A percentile compares a stretch with the other conserved stretches of the same genome.
Evolutionary conservation across 202 grass and related monocot genomes (phyloP).

Genomic region (Zoysia matrella): DNA sequence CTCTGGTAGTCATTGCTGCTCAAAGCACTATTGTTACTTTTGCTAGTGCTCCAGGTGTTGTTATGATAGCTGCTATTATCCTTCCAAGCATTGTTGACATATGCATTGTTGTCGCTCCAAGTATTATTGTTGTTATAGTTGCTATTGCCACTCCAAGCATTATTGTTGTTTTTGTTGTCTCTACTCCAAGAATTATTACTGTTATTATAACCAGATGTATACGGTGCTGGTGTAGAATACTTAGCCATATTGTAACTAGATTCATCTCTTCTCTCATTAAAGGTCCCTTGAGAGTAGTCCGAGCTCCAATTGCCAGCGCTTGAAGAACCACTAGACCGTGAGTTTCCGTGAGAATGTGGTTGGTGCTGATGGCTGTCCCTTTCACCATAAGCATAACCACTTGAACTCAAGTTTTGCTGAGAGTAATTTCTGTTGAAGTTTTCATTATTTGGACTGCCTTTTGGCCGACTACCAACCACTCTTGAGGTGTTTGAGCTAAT

Average conservation of each 20-base stretch:
- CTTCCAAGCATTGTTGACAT: background rate
- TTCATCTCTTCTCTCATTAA: constrained; percentile 32
- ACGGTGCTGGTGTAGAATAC: constrained; percentile 48
- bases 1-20: constrained; percentile 40
- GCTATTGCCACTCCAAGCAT: background rate
- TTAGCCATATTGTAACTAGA: constrained; percentile 34
- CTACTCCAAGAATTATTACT: constrained; percentile 38
- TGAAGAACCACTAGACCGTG: constrained; percentile 4
- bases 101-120: constrained; percentile 11
- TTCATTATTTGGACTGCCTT: constrained; percentile 37
- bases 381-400: constrained; percentile 18
- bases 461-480: constrained; percentile 29
- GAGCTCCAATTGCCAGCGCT: constrained; percentile 23
- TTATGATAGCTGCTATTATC: constrained; percentile 8
- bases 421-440: constrained; percentile 43
- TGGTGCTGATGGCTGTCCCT: constrained; percentile 43
- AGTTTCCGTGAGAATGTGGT: constrained; percentile 32
- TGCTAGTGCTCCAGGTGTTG: constrained; percentile 7
- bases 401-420: constrained; percentile 32
- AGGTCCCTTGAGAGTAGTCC: constrained; percentile 35
- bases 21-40: background rate
- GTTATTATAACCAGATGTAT: constrained; percentile 47
- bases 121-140: constrained; percentile 13
- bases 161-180: constrained; percentile 22
- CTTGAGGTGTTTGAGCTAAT: constrained; percentile 30